These are phyloP conservation scores for Phytophthora megakarya DNA, from an alignment of 352 stramenopile species.

Conservation along the genomic window DNA sequence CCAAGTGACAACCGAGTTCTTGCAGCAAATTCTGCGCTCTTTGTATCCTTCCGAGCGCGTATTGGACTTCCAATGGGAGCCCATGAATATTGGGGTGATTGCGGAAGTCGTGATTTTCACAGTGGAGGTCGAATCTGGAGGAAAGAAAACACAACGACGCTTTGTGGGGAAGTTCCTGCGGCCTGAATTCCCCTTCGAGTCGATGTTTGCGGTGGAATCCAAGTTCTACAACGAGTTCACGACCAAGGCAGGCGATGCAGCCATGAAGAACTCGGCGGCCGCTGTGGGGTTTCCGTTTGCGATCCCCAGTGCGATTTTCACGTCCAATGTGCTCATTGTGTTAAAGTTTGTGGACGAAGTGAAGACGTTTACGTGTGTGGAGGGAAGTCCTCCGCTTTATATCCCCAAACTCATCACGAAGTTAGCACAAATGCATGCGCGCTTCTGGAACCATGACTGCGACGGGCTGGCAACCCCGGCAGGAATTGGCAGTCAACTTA, in stretches of 20 bases:
- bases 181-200: constrained; percentile 78
- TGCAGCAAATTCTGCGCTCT: constrained; percentile 45
- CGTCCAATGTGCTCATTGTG: constrained; percentile 74
- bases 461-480: constrained; percentile 50
- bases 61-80: constrained; percentile 56
- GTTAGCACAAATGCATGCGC: constrained; percentile 69
- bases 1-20: constrained; percentile 59
- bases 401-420: constrained; percentile 53
- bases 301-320: constrained; percentile 58
- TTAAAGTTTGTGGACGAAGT: constrained; percentile 61
- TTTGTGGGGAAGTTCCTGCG: constrained; percentile 82
- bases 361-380: constrained; percentile 60
- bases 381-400: constrained; percentile 59
- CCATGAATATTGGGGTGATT: constrained; percentile 80
- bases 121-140: constrained; percentile 33
- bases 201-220: constrained; percentile 81
- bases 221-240: constrained; percentile 70
- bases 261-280: constrained; percentile 28
- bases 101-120: constrained; percentile 70
- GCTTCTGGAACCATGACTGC: constrained; percentile 54
- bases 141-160: constrained; percentile 20
- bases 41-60: constrained; percentile 34
- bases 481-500: constrained; percentile 75
- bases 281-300: constrained; percentile 55
- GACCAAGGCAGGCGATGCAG: constrained; percentile 14